These are phyloP conservation scores for Fusarium mangiferae DNA, from an alignment of 2,329 filamentous ascomycete species.

Conservation along the genomic window DNA sequence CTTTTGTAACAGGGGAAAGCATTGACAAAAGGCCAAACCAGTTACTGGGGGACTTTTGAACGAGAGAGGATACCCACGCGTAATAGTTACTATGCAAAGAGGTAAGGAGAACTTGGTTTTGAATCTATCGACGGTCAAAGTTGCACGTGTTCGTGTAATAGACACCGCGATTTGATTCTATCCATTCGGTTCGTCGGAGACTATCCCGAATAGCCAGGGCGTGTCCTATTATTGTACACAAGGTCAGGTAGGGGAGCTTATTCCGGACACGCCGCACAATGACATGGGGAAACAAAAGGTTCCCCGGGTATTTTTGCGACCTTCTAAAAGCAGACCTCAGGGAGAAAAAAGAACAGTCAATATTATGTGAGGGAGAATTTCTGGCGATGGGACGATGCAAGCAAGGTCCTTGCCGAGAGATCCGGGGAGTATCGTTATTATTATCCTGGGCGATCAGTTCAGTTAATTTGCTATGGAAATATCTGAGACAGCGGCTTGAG, in stretches of 20 bases:
- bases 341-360: not conserved
- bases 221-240: constrained; percentile 2
- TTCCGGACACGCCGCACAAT: constrained; percentile 10
- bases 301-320: constrained; percentile 27
- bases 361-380: constrained; percentile 19
- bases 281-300: constrained; percentile 14
- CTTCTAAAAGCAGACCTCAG: constrained; percentile 40
- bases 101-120: constrained; percentile 15
- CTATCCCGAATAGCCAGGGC: constrained; percentile 26
- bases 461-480: not conserved
- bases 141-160: constrained; percentile 5
- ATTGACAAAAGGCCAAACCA: constrained; percentile 13
- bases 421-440: constrained; percentile 18
- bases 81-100: constrained; percentile 29
- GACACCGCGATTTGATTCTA: constrained; percentile 1
- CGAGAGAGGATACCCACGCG: constrained; percentile 31
- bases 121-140: constrained; percentile 2
- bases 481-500: constrained; percentile 15
- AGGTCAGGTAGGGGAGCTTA: not conserved
- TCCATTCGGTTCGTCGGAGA: constrained; percentile 14
- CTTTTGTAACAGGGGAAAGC: constrained; percentile 23
- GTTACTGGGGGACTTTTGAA: constrained; percentile 39
- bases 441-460: constrained; percentile 18
- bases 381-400: constrained; percentile 4
- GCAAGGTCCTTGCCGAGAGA: constrained; percentile 28